Conservation (phyloP, 2,329 filamentous ascomycete genomes). For the Immersiporthe knoxdaviesiana region DNA sequence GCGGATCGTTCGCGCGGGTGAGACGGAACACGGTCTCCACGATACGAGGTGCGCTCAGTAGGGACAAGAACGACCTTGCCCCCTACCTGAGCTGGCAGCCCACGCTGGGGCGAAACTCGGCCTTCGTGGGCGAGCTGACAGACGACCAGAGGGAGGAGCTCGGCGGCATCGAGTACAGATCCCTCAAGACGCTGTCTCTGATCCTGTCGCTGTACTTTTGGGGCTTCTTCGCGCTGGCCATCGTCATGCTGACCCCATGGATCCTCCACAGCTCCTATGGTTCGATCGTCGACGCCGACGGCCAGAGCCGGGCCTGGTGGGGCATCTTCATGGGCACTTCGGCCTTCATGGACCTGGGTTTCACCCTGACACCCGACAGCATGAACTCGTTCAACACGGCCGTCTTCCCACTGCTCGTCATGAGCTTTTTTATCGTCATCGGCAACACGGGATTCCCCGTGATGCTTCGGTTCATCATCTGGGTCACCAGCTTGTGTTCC, state of each 20-base stretch:
- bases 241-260: conserved; percentile 78
- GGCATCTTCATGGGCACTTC: conserved; percentile 86
- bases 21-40: conserved; percentile 59
- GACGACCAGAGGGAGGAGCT: conserved; percentile 93
- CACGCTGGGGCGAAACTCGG: conserved; percentile 89
- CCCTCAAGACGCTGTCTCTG: conserved; percentile 80
- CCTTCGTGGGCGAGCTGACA: conserved; percentile 79
- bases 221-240: conserved; percentile 77
- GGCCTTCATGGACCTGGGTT: conserved; percentile 93
- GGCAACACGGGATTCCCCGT: conserved; percentile 96
- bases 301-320: conserved; percentile 81
- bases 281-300: conserved; percentile 61
- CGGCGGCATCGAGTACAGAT: conserved; percentile 94
- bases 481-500: conserved; percentile 71
- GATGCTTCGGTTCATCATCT: conserved; percentile 92
- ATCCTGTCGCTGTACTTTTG: conserved; percentile 81
- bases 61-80: conserved; percentile 61
- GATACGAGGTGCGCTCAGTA: conserved; percentile 59
- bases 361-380: conserved; percentile 88
- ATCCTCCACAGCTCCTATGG: conserved; percentile 70
- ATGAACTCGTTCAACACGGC: conserved; percentile 88
- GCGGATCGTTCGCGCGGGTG: conserved; percentile 36
- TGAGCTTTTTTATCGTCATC: conserved; percentile 87
- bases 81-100: conserved; percentile 95
- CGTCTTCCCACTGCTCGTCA: conserved; percentile 73